These are phyloP conservation scores for Stropharia rugosoannulata DNA, from an alignment of 768 basidiomycete species.

Conservation along the genomic window DNA sequence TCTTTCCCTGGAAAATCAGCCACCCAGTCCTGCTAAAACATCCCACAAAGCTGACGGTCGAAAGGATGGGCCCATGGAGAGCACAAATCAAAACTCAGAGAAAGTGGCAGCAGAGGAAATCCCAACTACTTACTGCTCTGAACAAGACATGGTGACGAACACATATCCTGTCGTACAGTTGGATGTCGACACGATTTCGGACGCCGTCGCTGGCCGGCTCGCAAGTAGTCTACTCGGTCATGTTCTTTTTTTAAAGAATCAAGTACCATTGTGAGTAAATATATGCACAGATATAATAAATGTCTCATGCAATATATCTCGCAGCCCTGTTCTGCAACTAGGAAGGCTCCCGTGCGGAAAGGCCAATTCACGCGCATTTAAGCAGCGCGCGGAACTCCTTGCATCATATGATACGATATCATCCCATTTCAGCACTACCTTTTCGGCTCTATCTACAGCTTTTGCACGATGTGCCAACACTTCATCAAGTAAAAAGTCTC, in stretches of 20 bases:
- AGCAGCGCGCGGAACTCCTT: slow-evolving; percentile 61
- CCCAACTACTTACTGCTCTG: not conserved
- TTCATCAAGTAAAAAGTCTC: slow-evolving; percentile 14
- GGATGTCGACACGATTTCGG: slow-evolving; percentile 51
- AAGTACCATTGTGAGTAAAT: slow-evolving; percentile 70
- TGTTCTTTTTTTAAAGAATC: slow-evolving; percentile 74
- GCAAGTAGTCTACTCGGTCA: slow-evolving; percentile 65
- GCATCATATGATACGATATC: slow-evolving; percentile 67
- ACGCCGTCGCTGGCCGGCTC: slow-evolving; percentile 61
- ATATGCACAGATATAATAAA: not conserved
- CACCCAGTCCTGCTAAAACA: not conserved
- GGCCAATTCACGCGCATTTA: slow-evolving; percentile 47
- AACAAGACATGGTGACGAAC: slow-evolving; percentile 1
- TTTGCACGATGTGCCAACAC: slow-evolving; percentile 36
- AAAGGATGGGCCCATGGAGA: not conserved
- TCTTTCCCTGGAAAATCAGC: not conserved
- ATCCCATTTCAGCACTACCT: slow-evolving; percentile 75
- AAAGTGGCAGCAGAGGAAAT: not conserved
- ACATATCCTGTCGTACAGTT: slow-evolving; percentile 40
- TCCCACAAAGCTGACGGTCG: not conserved
- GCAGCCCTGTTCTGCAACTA: slow-evolving; percentile 70
- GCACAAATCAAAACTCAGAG: not conserved
- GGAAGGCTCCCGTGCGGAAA: slow-evolving; percentile 49
- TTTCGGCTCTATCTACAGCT: slow-evolving; percentile 69
- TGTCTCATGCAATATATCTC: not conserved